Percentiles rank a stretch among this genome's conserved stretches.
These are phyloP conservation scores for Picocystis salinarum DNA, from an alignment of 139 green algal genomes.

Conservation along the genomic window DNA sequence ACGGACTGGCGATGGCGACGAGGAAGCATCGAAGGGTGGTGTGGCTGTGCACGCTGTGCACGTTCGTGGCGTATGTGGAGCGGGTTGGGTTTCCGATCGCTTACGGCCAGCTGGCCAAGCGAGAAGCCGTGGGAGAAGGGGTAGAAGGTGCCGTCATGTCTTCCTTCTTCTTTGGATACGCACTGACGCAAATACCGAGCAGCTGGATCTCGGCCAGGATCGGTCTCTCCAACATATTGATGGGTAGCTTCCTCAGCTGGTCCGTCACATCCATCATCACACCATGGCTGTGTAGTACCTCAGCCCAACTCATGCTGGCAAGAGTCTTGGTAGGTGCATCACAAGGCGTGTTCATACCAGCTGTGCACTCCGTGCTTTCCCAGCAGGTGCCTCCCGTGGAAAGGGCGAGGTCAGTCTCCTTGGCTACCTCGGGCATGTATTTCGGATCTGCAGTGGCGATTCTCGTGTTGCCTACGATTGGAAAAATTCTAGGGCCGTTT, in stretches of 20 bases:
- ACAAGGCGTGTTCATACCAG: slow-evolving; percentile 84
- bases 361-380: slow-evolving; percentile 82
- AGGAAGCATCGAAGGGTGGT: no score
- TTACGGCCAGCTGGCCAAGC: slow-evolving; percentile 22
- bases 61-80: slow-evolving; percentile 76
- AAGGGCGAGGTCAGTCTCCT: slow-evolving; percentile 54
- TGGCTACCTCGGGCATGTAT: slow-evolving; percentile 97
- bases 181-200: slow-evolving; percentile 80
- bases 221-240: slow-evolving; percentile 59
- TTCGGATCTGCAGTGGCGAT: slow-evolving; percentile 77
- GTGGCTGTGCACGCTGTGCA: slow-evolving; percentile 61
- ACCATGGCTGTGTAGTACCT: slow-evolving; percentile 16
- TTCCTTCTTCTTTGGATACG: slow-evolving; percentile 94
- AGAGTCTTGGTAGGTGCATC: slow-evolving; percentile 59
- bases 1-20: no score
- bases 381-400: slow-evolving; percentile 78
- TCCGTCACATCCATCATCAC: slow-evolving; percentile 51
- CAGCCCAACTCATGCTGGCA: slow-evolving; percentile 12
- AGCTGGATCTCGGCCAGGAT: slow-evolving; percentile 74
- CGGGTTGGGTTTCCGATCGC: slow-evolving; percentile 86
- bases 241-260: slow-evolving; percentile 65
- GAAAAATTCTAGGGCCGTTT: background rate
- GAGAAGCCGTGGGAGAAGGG: background rate
- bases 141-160: slow-evolving; percentile 82
- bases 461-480: slow-evolving; percentile 55